Evolutionary conservation across 495 filamentous ascomycete species (phyloP).

Genomic region (Talaromyces ruber): DNA sequence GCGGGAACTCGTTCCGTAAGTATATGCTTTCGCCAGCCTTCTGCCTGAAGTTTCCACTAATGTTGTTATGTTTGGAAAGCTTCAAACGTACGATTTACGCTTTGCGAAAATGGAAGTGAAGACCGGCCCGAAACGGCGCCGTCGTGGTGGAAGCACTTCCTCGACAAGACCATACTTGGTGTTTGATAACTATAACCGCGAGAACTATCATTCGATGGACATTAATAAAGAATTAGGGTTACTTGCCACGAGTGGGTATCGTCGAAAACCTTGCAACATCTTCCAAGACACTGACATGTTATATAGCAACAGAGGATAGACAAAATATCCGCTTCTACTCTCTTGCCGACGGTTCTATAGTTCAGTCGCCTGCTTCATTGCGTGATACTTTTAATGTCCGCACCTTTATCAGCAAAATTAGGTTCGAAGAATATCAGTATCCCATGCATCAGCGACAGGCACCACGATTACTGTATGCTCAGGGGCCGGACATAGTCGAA

Average conservation of each 20-base stretch:
- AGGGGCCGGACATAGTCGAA: constrained; percentile 25
- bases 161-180: constrained; percentile 28
- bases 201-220: constrained; percentile 25
- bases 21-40: background rate
- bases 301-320: constrained; percentile 21
- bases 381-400: constrained; percentile 3
- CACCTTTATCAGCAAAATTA: constrained; percentile 19
- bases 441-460: constrained; percentile 21
- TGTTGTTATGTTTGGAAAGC: constrained; percentile 12
- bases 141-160: constrained; percentile 14
- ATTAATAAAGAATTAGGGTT: constrained; percentile 28
- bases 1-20: constrained; percentile 29
- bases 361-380: constrained; percentile 20
- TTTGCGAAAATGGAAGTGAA: constrained; percentile 24
- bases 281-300: background rate
- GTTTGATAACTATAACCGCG: constrained; percentile 22
- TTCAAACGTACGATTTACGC: constrained; percentile 40
- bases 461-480: constrained; percentile 27
- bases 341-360: constrained; percentile 23
- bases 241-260: constrained; percentile 27
- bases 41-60: background rate
- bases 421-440: constrained; percentile 25
- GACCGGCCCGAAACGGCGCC: constrained; percentile 16
- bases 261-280: background rate
- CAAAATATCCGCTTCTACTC: constrained; percentile 31